Base-by-base conservation (phyloP, 2,329 filamentous ascomycete species). In the Lasiodiplodia sp. region DNA sequence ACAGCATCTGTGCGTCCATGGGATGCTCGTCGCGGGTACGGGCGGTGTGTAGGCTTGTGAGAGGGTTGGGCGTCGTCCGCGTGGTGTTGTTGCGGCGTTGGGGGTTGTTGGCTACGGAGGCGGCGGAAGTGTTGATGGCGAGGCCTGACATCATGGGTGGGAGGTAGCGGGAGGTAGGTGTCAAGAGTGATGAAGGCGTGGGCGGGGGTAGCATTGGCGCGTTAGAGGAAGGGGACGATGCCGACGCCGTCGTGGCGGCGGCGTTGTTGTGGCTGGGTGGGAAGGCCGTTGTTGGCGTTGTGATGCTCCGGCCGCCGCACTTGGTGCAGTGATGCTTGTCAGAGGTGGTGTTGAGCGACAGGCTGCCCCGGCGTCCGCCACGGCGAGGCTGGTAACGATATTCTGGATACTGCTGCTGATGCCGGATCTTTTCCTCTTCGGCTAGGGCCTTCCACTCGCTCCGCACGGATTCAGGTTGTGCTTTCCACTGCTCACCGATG, bases 341-440 rank as follows among this genome's bases (percentile, higher is more conserved):
- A 25, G 77, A 73, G 66, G 77, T 81, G 12, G 78, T 76, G 60
- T 79, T 65, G 58, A 53, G 23, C 25, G 62, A 25, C 8, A 65
- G 16, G 57, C 67, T 68, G 4, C 58, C 69, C 76, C 80, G 34
- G 51, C 92, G 88, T 23, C 77, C 80, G 67, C 78, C 73, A 16
- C 83, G 82, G 65, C 92, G 90, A 44, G 96, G 96, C 78, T 97
- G 93, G 78, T 98, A 99, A 71, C 94, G 90, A 81, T 99, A 99
- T 72, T 93, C 91, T 2, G 96, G 96, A 78, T 97, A 97, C 81
- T 94, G 92, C 71, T 90, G 90, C 75, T 93, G 91, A 79, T 99
- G 96, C 21, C 92, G 91, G 70, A 89, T 85, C 83, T 98, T 98
- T 79, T 98, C 96, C 81, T 97, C 92, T 82, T 96, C 93, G 70